Evolutionary conservation across 2,329 filamentous ascomycete genomes (phyloP), one percentile per base, ranked within the genome.

Genomic region (Emmonsiellopsis sp.): DNA sequence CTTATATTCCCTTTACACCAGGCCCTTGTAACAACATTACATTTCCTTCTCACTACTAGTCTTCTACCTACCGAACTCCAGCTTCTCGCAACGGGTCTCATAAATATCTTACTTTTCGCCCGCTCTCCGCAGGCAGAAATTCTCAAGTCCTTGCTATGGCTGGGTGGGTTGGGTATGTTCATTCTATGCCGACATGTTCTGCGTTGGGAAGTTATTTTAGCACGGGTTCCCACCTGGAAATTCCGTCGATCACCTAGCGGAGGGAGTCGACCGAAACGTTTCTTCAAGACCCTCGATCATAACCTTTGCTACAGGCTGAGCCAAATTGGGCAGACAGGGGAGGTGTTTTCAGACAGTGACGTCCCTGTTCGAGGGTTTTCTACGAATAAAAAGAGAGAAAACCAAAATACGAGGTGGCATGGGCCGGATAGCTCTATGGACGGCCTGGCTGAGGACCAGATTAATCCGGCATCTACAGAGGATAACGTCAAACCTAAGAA

Each of bases 151-250:
- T 74, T 97, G 52, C 76, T 96, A 53, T 95, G 88, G 87, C 76
- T 84, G 44, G 85, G 92, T n/a, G 90, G 91, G 1, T 69, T 96
- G 32, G 79, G 82, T 45, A 69, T 95, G 13, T 82, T 95, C 51
- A 72, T 92, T 3, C 73, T 81, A 5, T 94, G 89, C 65, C 81
- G 82, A 32, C 79, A 83, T 32, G 81, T 93, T 10, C 81, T 97
- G 37, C 80, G 79, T 62, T 94, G 89, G 87, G 90, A 88, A 45
- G 86, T 97, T 51, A 80, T 85, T 30, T 74, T 98, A 56, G 91
- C 92, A 50, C 80, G 92, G 54, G 88, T 97, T 15, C 93, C 93
- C 2, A 89, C 84, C 62, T 96, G 92, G 89, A 87, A 91, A 43
- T 91, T 97, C 62, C 80, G 83, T 61, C 81, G 84, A 53, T 72